Percentiles rank a stretch among this genome's conserved stretches.
phyloP scores from a whole-genome alignment of 805 yeast species.

The Candida sakaeoensis region DNA sequence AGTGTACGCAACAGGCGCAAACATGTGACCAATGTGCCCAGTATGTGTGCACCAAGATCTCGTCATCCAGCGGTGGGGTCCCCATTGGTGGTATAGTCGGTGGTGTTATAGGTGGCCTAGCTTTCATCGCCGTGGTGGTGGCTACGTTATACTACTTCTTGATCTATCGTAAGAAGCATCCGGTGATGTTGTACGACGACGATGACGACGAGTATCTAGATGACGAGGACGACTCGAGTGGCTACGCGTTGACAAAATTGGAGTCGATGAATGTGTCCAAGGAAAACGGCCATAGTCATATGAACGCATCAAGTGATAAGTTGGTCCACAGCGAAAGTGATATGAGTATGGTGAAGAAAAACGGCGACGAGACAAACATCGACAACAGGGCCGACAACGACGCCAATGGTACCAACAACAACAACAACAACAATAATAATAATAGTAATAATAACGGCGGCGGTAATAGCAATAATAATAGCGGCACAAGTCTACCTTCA shows the following conservation, averaged over 20 bases:
- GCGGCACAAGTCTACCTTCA: neutral
- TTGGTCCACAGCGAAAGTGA: slow-evolving; percentile 1
- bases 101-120: slow-evolving; percentile 39
- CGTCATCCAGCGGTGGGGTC: slow-evolving; percentile 10
- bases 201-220: slow-evolving; percentile 15
- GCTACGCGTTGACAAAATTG: slow-evolving; percentile 4
- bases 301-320: neutral
- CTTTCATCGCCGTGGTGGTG: slow-evolving; percentile 20
- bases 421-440: too few species aligned
- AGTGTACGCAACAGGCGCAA: slow-evolving; percentile 11
- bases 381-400: neutral
- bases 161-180: slow-evolving; percentile 32
- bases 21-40: slow-evolving; percentile 24
- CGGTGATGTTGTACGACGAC: slow-evolving; percentile 23
- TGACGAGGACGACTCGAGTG: slow-evolving; percentile 15
- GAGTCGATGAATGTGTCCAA: neutral
- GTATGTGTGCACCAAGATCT: slow-evolving; percentile 17
- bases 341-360: neutral
- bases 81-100: slow-evolving; percentile 40
- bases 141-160: slow-evolving; percentile 23
- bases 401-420: too few species aligned
- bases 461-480: neutral
- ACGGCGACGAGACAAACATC: neutral
- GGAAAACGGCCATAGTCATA: neutral
- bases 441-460: neutral